Base-by-base conservation (phyloP, 2,329 filamentous ascomycete genomes). In the Xylariaceae sp. region DNA sequence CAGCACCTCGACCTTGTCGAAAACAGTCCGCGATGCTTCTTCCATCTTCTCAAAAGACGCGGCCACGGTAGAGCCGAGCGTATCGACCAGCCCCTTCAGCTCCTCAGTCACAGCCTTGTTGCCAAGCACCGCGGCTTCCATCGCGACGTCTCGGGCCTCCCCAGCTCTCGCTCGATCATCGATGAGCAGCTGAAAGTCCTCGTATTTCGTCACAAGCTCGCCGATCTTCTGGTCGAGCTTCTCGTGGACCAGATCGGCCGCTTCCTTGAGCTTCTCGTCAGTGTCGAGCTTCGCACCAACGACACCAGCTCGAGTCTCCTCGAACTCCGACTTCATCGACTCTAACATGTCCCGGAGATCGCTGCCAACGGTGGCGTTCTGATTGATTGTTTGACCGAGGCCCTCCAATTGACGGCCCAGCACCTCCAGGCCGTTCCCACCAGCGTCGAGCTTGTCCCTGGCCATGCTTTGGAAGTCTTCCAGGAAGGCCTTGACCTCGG, bases 1-100 rank as follows among this genome's bases (percentile, higher is more conserved):
- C 3, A 90, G 81, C 32, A 90, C 82, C 39, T 94, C 86, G 11
- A 95, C 83, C 49, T 83, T 82, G 36, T 74, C 78, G 51, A 94
- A 90, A 19, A 95, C 86, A 0, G 85, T 88, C 65, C 86, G 87
- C 6, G 87, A 90, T 31, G 92, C 88, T 55, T 88, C 83, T 40
- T 87, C 81, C 74, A 90, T 84, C 63, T 88, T 90, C 55, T 94
- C 86, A 40, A 89, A 76, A 1, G 85, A 83, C 38, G 94, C 87
- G 0, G 83, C 85, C 38, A 95, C 80, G 5, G 81, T 83, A 24
- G 79, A 78, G 6, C 88, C 86, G 32, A 96, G 81, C 0, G 86
- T 88, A 51, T 94, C 88, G 40, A 95, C 82, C 1, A 94, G 78
- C 7, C 86, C 68, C 61, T 87, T 90, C 42, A 97, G 76, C 51